Evolutionary conservation across 2,329 filamentous ascomycete genomes (phyloP), one percentile per base, ranked within the genome.

Genomic region (Pseudopithomyces chartarum): DNA sequence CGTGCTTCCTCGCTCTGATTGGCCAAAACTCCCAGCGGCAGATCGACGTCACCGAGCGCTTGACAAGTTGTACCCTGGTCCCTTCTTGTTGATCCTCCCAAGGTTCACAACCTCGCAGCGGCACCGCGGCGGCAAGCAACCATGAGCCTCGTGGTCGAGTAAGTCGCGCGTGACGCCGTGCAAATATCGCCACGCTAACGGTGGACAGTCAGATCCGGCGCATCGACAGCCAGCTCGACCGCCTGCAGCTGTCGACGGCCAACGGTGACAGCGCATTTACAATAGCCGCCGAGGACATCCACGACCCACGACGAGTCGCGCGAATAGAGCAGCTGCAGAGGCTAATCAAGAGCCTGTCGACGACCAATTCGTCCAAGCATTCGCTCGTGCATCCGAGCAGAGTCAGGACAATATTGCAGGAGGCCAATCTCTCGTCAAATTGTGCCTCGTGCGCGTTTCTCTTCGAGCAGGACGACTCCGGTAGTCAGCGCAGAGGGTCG

Each of bases 281-380:
- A n/a, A 63, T 73, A 52, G 67, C 63, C 58, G 62, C 63, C 43
- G 73, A 73, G 59, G 71, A 72, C 52, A 70, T 67, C 55, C 74
- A 73, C 55, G 67, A 73, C 51, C 64, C 66, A 48, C 69, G 62
- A 76, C 82, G 59, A 61, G 66, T 57, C 78, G 85, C 50, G 78
- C 88, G 64, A 78, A 85, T 73, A 51, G 60, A 69, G 3, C 81
- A 87, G 52, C 79, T 96, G 38, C 84, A 92, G 62, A 80, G 78
- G 55, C 84, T 92, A 53, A 85, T 91, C 67, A 88, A 89, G 73
- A 81, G 86, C 2, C 78, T 96, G 13, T 93, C 90, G 19, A 86
- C 88, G 3, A 86, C 86, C 2, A 85, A 88, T 0, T 85, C 86
- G 2, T 85, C 87, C 5, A 82, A 84, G 51, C 80, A 86, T 32